Conservation (phyloP, 1,284 basidiomycete species). For the Waitea zeae region DNA sequence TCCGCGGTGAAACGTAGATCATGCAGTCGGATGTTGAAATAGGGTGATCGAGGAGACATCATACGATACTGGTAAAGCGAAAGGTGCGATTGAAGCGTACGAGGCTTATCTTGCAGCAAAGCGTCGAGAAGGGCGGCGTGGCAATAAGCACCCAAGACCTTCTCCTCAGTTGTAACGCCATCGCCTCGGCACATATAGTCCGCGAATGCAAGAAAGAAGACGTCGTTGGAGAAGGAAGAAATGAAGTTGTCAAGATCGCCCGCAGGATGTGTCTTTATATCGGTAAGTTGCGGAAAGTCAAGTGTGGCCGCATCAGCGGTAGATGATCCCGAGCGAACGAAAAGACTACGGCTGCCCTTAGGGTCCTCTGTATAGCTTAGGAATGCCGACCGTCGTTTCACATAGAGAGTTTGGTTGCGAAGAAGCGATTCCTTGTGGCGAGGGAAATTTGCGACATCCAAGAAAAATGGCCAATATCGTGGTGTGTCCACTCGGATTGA, state of each 20-base stretch:
- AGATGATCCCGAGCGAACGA: constrained; percentile 62
- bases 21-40: constrained; percentile 48
- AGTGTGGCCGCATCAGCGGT: constrained; percentile 60
- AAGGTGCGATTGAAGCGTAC: constrained; percentile 58
- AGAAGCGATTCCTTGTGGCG: constrained; percentile 58
- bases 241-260: constrained; percentile 72
- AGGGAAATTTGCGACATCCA: constrained; percentile 54
- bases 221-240: constrained; percentile 67
- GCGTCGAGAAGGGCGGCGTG: constrained; percentile 75
- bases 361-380: constrained; percentile 89
- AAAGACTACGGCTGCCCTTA: constrained; percentile 78
- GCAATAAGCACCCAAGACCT: constrained; percentile 53
- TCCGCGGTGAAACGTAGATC: constrained; percentile 54
- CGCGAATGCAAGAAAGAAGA: constrained; percentile 58
- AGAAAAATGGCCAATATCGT: constrained; percentile 84
- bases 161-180: constrained; percentile 36
- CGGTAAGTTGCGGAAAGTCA: constrained; percentile 64
- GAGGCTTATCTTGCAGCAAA: constrained; percentile 76
- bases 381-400: constrained; percentile 86
- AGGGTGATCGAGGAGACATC: constrained; percentile 33
- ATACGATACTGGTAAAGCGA: constrained; percentile 49
- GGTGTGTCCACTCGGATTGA: constrained; percentile 81
- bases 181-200: constrained; percentile 43
- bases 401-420: constrained; percentile 67
- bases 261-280: constrained; percentile 44